Conservation (phyloP, 2,329 filamentous ascomycete species). For the Ophiostoma ips region DNA sequence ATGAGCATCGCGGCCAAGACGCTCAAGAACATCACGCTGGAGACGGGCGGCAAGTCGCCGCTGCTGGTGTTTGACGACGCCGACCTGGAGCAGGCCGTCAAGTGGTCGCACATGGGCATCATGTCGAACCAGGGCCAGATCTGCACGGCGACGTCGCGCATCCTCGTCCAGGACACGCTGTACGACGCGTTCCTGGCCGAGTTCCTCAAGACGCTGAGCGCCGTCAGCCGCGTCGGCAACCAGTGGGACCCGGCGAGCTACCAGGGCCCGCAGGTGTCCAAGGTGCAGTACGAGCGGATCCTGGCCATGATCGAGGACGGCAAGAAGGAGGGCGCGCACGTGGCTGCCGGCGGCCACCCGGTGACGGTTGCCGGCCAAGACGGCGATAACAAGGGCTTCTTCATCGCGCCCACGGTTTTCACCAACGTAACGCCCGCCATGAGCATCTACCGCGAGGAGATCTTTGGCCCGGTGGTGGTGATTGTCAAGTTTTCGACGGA, state of each 20-base stretch:
- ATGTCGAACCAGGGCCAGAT: conserved; percentile 62
- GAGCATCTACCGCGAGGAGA: conserved; percentile 62
- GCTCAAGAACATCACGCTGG: conserved; percentile 45
- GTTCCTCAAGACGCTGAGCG: conserved; percentile 28
- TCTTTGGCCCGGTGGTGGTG: conserved; percentile 62
- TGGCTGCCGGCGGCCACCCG: conserved; percentile 36
- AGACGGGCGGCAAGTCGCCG: conserved; percentile 46
- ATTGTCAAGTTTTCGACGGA: conserved; percentile 51
- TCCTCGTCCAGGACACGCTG: conserved; percentile 50
- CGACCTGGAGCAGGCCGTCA: conserved; percentile 47
- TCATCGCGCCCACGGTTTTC: conserved; percentile 12
- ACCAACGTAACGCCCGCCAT: conserved; percentile 34
- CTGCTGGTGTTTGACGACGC: conserved; percentile 46
- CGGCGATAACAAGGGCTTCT: conserved; percentile 7
- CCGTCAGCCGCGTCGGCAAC: conserved; percentile 39
- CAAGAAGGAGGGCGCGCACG: conserved; percentile 44
- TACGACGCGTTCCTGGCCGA: conserved; percentile 45
- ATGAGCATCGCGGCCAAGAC: conserved; percentile 50
- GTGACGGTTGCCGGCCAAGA: not conserved
- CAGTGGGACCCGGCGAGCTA: conserved; percentile 40
- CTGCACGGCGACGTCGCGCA: conserved; percentile 58
- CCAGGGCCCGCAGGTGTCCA: conserved; percentile 46
- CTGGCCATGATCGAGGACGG: conserved; percentile 42
- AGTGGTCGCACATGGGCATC: conserved; percentile 32
- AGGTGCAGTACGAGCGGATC: conserved; percentile 47